These are phyloP conservation scores for Akebia trifoliata DNA, from an alignment of 164 flowering plant species.

Conservation along the genomic window DNA sequence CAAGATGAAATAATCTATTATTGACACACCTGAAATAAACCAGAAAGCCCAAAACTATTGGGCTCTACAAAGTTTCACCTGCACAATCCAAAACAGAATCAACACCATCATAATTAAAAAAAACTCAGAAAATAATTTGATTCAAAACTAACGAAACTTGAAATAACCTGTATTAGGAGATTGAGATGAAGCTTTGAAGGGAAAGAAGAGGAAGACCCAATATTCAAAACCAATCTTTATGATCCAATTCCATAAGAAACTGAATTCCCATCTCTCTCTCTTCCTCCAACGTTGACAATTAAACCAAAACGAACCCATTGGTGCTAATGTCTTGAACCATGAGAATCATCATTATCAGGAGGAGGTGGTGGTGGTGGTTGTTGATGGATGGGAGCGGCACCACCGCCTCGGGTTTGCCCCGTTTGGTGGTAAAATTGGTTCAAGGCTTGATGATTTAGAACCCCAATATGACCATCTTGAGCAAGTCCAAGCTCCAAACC, in stretches of 20 bases:
- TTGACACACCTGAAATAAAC: conserved; percentile 24
- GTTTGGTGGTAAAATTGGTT: conserved; percentile 51
- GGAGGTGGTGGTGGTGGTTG: conserved; percentile 37
- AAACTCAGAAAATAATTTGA: not conserved
- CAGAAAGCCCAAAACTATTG: conserved; percentile 17
- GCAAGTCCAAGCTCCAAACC: conserved; percentile 75
- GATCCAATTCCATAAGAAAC: not conserved
- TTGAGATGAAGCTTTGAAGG: conserved; percentile 11
- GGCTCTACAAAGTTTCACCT: conserved; percentile 18
- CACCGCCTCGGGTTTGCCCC: conserved; percentile 27
- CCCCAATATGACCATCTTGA: conserved; percentile 59
- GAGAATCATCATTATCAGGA: conserved; percentile 65
- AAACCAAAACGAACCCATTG: conserved; percentile 24
- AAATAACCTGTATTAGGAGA: conserved; percentile 23
- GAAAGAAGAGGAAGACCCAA: conserved; percentile 4
- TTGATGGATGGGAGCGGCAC: conserved; percentile 10
- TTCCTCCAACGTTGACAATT: conserved; percentile 15
- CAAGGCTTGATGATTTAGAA: conserved; percentile 43
- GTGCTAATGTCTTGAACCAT: conserved; percentile 52
- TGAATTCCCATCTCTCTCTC: conserved; percentile 11
- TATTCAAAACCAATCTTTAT: conserved; percentile 8
- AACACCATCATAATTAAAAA: not conserved
- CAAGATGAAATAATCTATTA: too few relatives aligned
- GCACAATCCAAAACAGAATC: conserved; percentile 15
- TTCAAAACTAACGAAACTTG: not conserved